phyloP scores from a whole-genome alignment of 768 basidiomycete genomes.

The Russula foetens region DNA sequence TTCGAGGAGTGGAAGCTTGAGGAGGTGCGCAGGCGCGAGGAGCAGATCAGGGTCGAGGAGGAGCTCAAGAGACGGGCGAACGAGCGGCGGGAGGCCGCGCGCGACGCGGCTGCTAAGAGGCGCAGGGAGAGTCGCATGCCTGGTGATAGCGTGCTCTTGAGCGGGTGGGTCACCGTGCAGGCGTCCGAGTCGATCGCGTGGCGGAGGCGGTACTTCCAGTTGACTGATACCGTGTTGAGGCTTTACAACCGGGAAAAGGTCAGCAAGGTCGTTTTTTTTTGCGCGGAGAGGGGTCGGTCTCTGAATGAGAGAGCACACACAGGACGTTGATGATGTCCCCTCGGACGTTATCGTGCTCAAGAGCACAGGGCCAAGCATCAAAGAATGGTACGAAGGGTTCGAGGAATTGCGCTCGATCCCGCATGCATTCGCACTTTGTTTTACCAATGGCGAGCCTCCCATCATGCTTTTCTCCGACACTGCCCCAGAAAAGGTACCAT shows the following conservation, averaged over 20 bases:
- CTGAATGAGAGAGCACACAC: neutral
- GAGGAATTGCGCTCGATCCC: conserved; percentile 18
- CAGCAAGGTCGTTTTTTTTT: neutral
- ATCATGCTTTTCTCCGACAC: conserved; percentile 15
- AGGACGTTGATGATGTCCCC: conserved; percentile 6
- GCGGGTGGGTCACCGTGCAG: conserved; percentile 19
- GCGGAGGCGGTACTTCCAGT: conserved; percentile 19
- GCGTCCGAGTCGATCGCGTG: conserved; percentile 9
- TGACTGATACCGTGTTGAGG: conserved; percentile 5
- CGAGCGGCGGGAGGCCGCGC: conserved; percentile 5
- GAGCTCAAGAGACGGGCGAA: conserved; percentile 7
- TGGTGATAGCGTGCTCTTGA: conserved; percentile 2
- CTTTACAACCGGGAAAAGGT: conserved; percentile 13
- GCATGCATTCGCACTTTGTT: conserved; percentile 12
- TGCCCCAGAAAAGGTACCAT: conserved; percentile 9
- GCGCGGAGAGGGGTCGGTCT: neutral
- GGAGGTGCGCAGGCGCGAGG: neutral
- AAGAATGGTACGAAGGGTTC: conserved; percentile 19
- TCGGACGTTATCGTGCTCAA: conserved; percentile 11
- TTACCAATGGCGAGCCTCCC: conserved; percentile 5
- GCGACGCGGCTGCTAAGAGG: conserved; percentile 4
- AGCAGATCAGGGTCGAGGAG: conserved; percentile 3
- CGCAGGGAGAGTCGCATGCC: conserved; percentile 8
- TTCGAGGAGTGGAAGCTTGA: conserved; percentile 9
- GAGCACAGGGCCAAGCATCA: neutral